Base-by-base conservation (phyloP, 2,329 filamentous ascomycete genomes). In the Huntiella moniliformis region DNA sequence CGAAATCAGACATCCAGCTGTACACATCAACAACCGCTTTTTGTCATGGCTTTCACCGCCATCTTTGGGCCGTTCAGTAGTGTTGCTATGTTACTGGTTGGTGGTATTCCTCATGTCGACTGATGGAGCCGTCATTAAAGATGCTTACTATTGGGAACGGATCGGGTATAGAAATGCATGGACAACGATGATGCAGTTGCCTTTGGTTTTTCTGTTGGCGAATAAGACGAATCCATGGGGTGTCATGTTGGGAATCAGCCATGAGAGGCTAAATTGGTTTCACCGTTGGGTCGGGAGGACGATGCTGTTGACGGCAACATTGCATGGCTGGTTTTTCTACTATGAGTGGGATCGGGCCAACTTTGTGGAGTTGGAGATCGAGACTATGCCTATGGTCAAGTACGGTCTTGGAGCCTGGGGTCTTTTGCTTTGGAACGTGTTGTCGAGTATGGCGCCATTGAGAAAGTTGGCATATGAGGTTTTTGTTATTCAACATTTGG, bases 261-360 rank as follows among this genome's bases (percentile, higher is more conserved):
- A 82, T 54, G 79, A 83, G 59, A 68, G 75, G 6, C 62, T 83
- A 48, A 82, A 81, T 56, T 83, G 79, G 79, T 60, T 82, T 44
- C 79, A 84, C 54, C 70, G 79, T 50, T 84, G 79, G 79, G 72
- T 77, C 7, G 76, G 74, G 3, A 69, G 79, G 49, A 79, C 75
- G 46, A 72, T 83, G 61, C 69, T 83, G 33, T 61, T 82, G 12
- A 81, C 75, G 0, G 73, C 73, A 1, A 76, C 77, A 1, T 67
- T 82, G 3, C 79, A 84, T 53, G 77, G 80, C 50, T 79, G 73
- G 53, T 73, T 79, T 57, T 83, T 82, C 57, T 77, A 75, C 60
- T 62, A 63, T 2, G 69, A 77, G 55, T 83, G 78, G 74, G 67
- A 67, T 18, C 62, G 63, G 8, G 67, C 73, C 46, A 70, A 73